A percentile compares a stretch with the other conserved stretches of the same genome.
Conservation (phyloP, 129 eudicot genomes). For the Cynara cardunculus region DNA sequence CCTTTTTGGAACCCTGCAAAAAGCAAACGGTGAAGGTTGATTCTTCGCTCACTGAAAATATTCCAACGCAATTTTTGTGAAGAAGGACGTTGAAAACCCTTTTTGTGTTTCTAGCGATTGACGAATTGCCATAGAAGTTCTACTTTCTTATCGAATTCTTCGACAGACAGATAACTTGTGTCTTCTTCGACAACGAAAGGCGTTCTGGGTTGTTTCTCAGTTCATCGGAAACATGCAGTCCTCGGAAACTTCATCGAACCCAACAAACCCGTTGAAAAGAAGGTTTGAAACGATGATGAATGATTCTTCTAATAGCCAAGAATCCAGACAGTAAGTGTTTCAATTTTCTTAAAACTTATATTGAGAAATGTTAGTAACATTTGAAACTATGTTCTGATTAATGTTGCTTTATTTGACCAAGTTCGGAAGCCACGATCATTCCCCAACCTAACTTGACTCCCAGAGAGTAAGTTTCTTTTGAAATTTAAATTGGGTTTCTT, state of each 20-base stretch:
- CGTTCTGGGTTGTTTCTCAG: background rate
- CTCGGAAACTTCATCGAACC: background rate
- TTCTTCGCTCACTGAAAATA: background rate
- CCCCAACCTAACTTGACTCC: slow-evolving; percentile 25
- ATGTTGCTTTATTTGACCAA: background rate
- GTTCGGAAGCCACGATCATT: background rate
- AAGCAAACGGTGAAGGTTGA: background rate
- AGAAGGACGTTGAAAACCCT: background rate
- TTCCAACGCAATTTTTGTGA: background rate
- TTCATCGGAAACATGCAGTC: slow-evolving; percentile 11
- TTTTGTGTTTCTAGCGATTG: background rate
- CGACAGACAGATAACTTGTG: background rate
- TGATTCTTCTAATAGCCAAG: background rate
- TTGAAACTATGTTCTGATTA: background rate
- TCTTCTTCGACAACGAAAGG: background rate
- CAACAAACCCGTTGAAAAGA: slow-evolving; percentile 19
- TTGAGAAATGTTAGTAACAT: background rate
- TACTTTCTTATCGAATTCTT: background rate
- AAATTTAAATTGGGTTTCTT: background rate
- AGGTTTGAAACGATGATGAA: slow-evolving; percentile 1
- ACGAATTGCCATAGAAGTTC: background rate
- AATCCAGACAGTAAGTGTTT: background rate
- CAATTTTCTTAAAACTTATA: background rate
- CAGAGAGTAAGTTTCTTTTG: slow-evolving; percentile 25
- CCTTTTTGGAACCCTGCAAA: background rate